A percentile compares a stretch with the other conserved stretches of the same genome.
phyloP scores from a whole-genome alignment of 257 asterid genomes.

The Prunella vulgaris region DNA sequence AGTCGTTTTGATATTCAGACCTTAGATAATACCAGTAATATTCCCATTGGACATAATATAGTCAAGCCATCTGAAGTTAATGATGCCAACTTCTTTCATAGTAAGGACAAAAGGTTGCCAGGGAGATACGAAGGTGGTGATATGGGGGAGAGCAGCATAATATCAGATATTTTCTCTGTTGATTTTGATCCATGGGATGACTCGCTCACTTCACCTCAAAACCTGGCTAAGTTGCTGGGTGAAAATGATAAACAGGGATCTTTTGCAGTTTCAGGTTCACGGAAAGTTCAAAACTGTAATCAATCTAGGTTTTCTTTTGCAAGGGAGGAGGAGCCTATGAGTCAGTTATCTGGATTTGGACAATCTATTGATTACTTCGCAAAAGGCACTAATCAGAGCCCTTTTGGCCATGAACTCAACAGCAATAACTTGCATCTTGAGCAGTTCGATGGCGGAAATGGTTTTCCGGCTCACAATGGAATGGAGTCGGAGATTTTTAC shows the following conservation, averaged over 20 bases:
- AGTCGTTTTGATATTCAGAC: constrained; percentile 35
- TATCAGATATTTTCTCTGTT: constrained; percentile 69
- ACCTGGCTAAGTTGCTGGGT: constrained; percentile 59
- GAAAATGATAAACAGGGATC: constrained; percentile 52
- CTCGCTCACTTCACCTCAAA: constrained; percentile 64
- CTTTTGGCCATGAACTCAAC: constrained; percentile 41
- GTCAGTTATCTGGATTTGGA: constrained; percentile 40
- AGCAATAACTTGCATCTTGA: constrained; percentile 44
- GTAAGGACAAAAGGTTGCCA: constrained; percentile 28
- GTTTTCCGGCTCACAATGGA: constrained; percentile 43
- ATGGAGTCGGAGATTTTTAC: constrained; percentile 44
- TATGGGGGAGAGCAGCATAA: constrained; percentile 83
- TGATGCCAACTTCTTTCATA: constrained; percentile 31
- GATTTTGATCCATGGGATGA: constrained; percentile 81
- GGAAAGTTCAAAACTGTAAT: constrained; percentile 54
- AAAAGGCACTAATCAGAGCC: constrained; percentile 38
- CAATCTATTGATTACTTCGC: constrained; percentile 36
- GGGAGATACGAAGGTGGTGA: constrained; percentile 33
- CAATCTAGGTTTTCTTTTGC: constrained; percentile 98
- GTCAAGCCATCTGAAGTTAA: constrained; percentile 30
- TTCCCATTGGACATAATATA: constrained; percentile 38
- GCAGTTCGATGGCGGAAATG: constrained; percentile 39
- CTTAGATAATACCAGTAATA: constrained; percentile 44
- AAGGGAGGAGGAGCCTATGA: constrained; percentile 61
- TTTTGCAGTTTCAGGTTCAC: constrained; percentile 50